phyloP scores from a whole-genome alignment of 139 green algal genomes.

The Prasinococcaceae sp. region DNA sequence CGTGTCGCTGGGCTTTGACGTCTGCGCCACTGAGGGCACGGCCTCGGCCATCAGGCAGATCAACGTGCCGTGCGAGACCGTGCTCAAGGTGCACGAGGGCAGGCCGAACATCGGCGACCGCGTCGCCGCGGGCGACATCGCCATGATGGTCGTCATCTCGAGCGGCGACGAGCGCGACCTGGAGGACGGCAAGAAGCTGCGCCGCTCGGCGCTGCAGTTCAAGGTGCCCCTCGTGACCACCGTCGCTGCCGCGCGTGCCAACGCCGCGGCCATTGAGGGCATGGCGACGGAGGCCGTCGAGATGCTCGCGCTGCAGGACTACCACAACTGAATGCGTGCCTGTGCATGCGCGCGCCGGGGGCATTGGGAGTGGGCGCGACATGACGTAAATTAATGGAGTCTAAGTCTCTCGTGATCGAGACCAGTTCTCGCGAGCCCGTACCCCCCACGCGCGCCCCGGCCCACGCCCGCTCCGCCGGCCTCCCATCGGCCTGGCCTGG shows the following conservation, averaged over 20 bases:
- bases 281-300: slow-evolving; percentile 57
- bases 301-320: slow-evolving; percentile 73
- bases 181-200: slow-evolving; percentile 80
- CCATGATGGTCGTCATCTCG: slow-evolving; percentile 85
- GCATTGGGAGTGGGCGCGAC: no score
- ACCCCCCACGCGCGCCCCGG: no score
- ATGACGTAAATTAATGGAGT: no score
- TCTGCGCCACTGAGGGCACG: slow-evolving; percentile 80
- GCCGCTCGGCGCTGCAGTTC: slow-evolving; percentile 62
- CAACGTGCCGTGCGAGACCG: slow-evolving; percentile 33
- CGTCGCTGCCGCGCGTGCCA: slow-evolving; percentile 71
- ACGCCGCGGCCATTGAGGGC: slow-evolving; percentile 56
- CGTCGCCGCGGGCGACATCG: slow-evolving; percentile 27
- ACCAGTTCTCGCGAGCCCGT: no score
- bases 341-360: no score
- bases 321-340: no score
- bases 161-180: slow-evolving; percentile 74
- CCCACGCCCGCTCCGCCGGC: no score
- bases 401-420: no score
- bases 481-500: no score
- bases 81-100: slow-evolving; percentile 97
- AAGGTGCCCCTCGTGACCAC: slow-evolving; percentile 81
- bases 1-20: slow-evolving; percentile 64
- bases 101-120: slow-evolving; percentile 58
- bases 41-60: slow-evolving; percentile 35